These are phyloP conservation scores for Ceratobasidium papillatum DNA, from an alignment of 1,284 basidiomycete genomes.

Conservation along the genomic window DNA sequence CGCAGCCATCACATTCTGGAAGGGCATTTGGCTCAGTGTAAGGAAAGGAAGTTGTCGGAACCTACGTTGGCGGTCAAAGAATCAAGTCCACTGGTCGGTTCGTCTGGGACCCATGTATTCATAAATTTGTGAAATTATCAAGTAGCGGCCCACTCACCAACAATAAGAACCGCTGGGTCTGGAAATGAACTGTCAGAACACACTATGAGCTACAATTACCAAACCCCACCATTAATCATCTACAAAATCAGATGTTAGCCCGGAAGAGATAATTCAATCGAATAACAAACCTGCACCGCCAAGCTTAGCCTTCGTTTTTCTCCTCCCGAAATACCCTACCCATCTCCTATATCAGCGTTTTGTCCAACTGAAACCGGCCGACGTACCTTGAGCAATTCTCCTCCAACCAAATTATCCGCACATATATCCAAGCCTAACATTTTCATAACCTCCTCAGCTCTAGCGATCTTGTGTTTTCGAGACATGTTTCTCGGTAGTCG, in stretches of 20 bases:
- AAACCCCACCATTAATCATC: constrained; percentile 46
- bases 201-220: too few relatives aligned
- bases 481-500: constrained; percentile 57
- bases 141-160: constrained; percentile 51
- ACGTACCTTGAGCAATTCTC: constrained; percentile 55
- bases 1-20: constrained; percentile 53
- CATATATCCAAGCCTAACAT: constrained; percentile 62
- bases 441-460: constrained; percentile 59
- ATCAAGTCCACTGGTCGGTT: constrained; percentile 57
- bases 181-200: neutral
- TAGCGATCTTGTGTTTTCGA: constrained; percentile 54
- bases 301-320: constrained; percentile 63
- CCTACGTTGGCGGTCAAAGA: constrained; percentile 57
- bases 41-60: constrained; percentile 43
- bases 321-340: constrained; percentile 60
- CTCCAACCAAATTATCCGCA: constrained; percentile 62
- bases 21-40: neutral
- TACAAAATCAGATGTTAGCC: constrained; percentile 37
- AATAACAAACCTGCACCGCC: constrained; percentile 56
- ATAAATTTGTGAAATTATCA: too few relatives aligned
- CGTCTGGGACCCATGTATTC: constrained; percentile 22
- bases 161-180: constrained; percentile 58
- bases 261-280: constrained; percentile 50
- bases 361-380: neutral
- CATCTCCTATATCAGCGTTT: neutral